phyloP scores from a whole-genome alignment of 75 land plant species.

The Azolla pinnata region DNA sequence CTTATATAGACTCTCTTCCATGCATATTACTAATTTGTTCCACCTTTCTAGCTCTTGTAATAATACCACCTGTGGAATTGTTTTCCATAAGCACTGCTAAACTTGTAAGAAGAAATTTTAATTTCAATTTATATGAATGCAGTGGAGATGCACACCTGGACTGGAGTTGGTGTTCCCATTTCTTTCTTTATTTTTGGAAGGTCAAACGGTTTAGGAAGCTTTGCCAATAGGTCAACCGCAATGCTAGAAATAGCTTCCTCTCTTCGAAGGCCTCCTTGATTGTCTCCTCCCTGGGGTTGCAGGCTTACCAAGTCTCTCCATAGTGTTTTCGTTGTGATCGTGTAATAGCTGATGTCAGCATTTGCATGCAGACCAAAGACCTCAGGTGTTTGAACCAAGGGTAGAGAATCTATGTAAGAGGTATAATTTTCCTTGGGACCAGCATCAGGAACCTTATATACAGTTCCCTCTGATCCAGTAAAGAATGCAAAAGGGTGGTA shows the following conservation, averaged over 20 bases:
- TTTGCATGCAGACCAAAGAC: conserved; percentile 31
- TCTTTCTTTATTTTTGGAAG: conserved; percentile 18
- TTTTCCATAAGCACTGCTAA: background rate
- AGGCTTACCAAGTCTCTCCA: conserved; percentile 26
- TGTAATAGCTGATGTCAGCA: conserved; percentile 34
- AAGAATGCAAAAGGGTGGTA: conserved; percentile 28
- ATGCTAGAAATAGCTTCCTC: conserved; percentile 18
- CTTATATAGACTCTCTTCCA: conserved; percentile 22
- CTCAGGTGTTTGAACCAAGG: conserved; percentile 29
- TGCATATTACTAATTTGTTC: conserved; percentile 18
- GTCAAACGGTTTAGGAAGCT: conserved; percentile 29
- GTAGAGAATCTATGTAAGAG: conserved; percentile 22
- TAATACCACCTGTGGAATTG: conserved; percentile 17
- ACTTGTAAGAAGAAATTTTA: background rate
- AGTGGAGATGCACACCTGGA: conserved; percentile 26
- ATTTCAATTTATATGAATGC: background rate
- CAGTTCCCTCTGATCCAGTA: conserved; percentile 5
- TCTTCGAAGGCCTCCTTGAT: conserved; percentile 16
- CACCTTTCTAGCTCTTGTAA: conserved; percentile 32
- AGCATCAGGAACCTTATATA: conserved; percentile 18
- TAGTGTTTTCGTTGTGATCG: conserved; percentile 21
- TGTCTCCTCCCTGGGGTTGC: conserved; percentile 19
- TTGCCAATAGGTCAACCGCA: conserved; percentile 18
- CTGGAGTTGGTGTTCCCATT: conserved; percentile 21
- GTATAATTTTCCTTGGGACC: conserved; percentile 26